Conservation (phyloP, 1,284 basidiomycete species). For the Golubevia sp. region DNA sequence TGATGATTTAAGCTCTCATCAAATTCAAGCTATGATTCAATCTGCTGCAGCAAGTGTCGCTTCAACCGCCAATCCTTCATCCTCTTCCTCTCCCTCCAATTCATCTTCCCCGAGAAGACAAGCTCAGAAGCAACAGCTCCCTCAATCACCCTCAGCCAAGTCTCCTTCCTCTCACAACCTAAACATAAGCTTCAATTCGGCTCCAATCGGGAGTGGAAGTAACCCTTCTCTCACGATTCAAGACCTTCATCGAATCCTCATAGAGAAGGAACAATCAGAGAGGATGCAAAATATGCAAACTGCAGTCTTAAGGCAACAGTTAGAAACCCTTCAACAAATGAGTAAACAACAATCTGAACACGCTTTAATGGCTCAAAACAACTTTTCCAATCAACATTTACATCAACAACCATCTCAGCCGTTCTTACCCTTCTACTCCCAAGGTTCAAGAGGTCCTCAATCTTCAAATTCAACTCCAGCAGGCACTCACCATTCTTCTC, state of each 20-base stretch:
- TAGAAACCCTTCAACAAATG: slow-evolving; percentile 29
- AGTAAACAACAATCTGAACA: too few species aligned
- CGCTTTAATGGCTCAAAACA: too few species aligned
- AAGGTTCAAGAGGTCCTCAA: too few species aligned
- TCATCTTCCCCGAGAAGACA: slow-evolving; percentile 1
- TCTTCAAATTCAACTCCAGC: too few species aligned
- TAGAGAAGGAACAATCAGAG: slow-evolving; percentile 40
- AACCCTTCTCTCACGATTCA: slow-evolving; percentile 24
- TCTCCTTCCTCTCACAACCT: background rate
- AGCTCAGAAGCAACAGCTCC: slow-evolving; percentile 2
- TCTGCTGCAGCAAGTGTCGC: too few species aligned
- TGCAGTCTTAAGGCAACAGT: slow-evolving; percentile 38
- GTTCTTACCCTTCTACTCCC: too few species aligned
- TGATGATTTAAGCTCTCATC: too few species aligned
- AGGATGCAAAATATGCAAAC: slow-evolving; percentile 47
- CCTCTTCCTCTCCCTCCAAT: background rate
- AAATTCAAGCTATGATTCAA: too few species aligned
- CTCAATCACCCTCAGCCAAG: background rate
- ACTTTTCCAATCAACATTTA: too few species aligned
- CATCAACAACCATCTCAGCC: too few species aligned
- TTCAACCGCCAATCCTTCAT: too few species aligned
- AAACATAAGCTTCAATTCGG: background rate
- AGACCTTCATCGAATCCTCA: slow-evolving; percentile 34
- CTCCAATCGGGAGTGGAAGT: slow-evolving; percentile 4
- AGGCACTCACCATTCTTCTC: too few species aligned